Conservation (phyloP, 2,329 filamentous ascomycete species). For the Botrytis byssoidea region DNA sequence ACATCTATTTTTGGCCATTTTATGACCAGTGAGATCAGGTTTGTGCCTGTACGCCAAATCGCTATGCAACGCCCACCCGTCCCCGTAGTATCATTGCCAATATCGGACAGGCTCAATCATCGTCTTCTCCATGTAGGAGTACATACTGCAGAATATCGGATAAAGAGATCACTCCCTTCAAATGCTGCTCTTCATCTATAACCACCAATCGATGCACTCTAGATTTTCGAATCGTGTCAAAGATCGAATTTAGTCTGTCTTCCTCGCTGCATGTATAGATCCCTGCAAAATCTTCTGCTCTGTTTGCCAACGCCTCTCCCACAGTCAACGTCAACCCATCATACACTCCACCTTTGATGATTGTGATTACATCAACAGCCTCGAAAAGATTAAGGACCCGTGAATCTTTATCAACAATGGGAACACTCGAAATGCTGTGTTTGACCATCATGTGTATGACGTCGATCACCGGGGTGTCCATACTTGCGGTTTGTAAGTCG, state of each 20-base stretch:
- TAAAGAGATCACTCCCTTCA: slow-evolving; percentile 86
- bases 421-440: slow-evolving; percentile 90
- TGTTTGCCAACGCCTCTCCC: slow-evolving; percentile 83
- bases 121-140: slow-evolving; percentile 57
- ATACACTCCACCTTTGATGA: slow-evolving; percentile 91
- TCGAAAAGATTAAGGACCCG: slow-evolving; percentile 94
- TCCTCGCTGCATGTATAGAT: slow-evolving; percentile 95
- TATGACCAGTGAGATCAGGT: slow-evolving; percentile 18
- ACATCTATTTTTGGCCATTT: slow-evolving; percentile 10
- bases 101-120: slow-evolving; percentile 30
- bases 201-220: slow-evolving; percentile 91
- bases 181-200: slow-evolving; percentile 81
- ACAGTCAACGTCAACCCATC: slow-evolving; percentile 85
- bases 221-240: slow-evolving; percentile 93
- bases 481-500: slow-evolving; percentile 76
- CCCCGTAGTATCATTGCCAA: slow-evolving; percentile 28
- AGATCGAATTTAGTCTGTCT: slow-evolving; percentile 91
- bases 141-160: slow-evolving; percentile 98
- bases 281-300: slow-evolving; percentile 87
- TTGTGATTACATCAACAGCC: slow-evolving; percentile 92
- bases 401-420: slow-evolving; percentile 77
- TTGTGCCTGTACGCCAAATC: slow-evolving; percentile 36
- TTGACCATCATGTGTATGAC: slow-evolving; percentile 92
- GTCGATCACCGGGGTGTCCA: slow-evolving; percentile 89
- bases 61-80: slow-evolving; percentile 40